Base-by-base conservation (phyloP, 2,329 filamentous ascomycete genomes). In the Trichoderma aggressivum region DNA sequence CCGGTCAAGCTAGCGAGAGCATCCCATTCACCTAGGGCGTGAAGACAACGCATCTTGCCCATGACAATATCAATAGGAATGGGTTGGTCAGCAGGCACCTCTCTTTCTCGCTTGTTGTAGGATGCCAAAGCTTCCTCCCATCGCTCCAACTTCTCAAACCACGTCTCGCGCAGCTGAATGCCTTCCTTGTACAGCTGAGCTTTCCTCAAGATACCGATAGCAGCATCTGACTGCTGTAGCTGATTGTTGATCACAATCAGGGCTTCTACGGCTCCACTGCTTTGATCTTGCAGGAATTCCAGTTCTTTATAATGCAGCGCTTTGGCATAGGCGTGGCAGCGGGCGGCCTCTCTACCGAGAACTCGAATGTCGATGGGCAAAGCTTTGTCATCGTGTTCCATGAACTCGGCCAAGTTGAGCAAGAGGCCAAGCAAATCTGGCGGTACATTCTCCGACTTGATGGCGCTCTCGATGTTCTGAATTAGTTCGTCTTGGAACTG, bases 181-280 rank as follows among this genome's bases (percentile, higher is more conserved):
- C 89, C 89, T 78, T 99, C 96, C 75, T 93, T 93, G 80, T 98
- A 99, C 56, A 94, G 89, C 80, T 99, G 96, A 10, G 96, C 96
- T 82, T 97, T 97, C 64, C 96, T 91, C 71, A 99, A 86, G 72
- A 99, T 99, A 81, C 96, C 96, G 76, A 99, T 98, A 55, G 96
- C 97, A 36, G 96, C 97, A 82, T 99, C 96, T 8, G 96, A 98
- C 80, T 99, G 96, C 80, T 99, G 96, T 7, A 99, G 88, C 80
- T 99, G 95, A 79, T 99, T 99, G 83, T 99, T 99, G 84, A 99
- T 99, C 74, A 95, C 96, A 76, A 99, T 99, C 72, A 99, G 85
- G 8, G 97, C 97, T 81, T 99, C 96, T 1, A 99, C 96, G 3
- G 95, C 94, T 71, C 92, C 93, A 21, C 94, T 94, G 79, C 95